phyloP scores from a whole-genome alignment of 768 basidiomycete species.

The Coprinopsis strossmayeri region DNA sequence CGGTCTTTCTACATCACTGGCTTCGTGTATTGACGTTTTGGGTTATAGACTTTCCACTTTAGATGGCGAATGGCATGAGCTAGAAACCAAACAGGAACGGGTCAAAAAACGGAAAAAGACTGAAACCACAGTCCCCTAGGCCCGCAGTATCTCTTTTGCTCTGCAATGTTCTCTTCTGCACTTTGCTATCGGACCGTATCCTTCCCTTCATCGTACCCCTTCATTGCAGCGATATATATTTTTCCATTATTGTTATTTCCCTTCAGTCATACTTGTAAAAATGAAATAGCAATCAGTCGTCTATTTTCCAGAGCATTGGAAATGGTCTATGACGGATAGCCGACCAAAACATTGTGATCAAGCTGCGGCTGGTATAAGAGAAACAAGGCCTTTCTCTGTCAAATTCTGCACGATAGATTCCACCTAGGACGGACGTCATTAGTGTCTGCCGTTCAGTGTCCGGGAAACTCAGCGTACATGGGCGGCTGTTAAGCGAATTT shows the following conservation, averaged over 20 bases:
- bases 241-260: not conserved
- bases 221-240: not conserved
- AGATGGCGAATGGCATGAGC: constrained; percentile 97
- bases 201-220: constrained; percentile 15
- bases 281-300: too few relatives aligned
- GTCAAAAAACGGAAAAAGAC: constrained; percentile 72
- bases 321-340: too few relatives aligned
- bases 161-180: not conserved
- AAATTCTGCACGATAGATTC: constrained; percentile 85
- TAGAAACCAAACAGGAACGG: constrained; percentile 90
- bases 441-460: not conserved
- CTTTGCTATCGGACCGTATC: not conserved
- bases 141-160: not conserved
- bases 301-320: too few relatives aligned
- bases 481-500: constrained; percentile 83
- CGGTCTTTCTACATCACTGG: constrained; percentile 23
- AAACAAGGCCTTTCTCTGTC: constrained; percentile 64
- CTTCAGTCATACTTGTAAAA: too few relatives aligned
- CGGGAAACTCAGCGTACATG: constrained; percentile 47
- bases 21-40: constrained; percentile 1
- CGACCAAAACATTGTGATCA: too few relatives aligned
- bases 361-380: constrained; percentile 20
- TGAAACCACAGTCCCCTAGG: constrained; percentile 26
- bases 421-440: constrained; percentile 40
- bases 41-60: constrained; percentile 59